phyloP scores from a whole-genome alignment of 345 rosid species.

The Rhodamnia rubescens region DNA sequence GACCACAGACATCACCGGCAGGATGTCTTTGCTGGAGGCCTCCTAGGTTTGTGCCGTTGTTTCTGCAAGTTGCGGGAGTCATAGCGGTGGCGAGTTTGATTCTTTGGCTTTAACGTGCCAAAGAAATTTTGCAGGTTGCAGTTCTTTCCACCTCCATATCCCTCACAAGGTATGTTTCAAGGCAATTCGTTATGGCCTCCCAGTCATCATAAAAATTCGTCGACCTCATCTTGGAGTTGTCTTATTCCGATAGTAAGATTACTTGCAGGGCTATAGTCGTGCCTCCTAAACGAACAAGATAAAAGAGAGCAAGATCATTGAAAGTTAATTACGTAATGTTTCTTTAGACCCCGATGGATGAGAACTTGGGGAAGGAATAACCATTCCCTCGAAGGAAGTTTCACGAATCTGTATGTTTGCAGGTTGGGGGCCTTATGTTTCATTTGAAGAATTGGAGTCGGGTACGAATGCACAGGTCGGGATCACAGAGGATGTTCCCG shows the following conservation, averaged over 20 bases:
- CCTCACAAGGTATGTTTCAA: neutral
- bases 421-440: neutral
- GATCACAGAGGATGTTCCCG: neutral
- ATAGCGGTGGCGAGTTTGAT: neutral
- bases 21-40: constrained; percentile 36
- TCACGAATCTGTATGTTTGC: neutral
- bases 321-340: neutral
- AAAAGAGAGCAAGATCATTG: neutral
- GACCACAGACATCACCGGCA: constrained; percentile 42
- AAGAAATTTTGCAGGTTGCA: constrained; percentile 3
- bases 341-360: neutral
- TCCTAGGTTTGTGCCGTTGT: constrained; percentile 11
- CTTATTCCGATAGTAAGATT: neutral
- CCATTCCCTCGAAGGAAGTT: neutral
- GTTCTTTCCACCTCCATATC: constrained; percentile 9
- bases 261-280: neutral
- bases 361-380: neutral
- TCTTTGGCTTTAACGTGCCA: neutral
- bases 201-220: neutral
- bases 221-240: neutral
- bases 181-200: neutral
- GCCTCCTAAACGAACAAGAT: neutral
- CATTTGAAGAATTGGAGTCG: neutral
- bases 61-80: neutral
- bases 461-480: neutral